phyloP scores from a whole-genome alignment of 345 rosid genomes.

The Acer saccharum region DNA sequence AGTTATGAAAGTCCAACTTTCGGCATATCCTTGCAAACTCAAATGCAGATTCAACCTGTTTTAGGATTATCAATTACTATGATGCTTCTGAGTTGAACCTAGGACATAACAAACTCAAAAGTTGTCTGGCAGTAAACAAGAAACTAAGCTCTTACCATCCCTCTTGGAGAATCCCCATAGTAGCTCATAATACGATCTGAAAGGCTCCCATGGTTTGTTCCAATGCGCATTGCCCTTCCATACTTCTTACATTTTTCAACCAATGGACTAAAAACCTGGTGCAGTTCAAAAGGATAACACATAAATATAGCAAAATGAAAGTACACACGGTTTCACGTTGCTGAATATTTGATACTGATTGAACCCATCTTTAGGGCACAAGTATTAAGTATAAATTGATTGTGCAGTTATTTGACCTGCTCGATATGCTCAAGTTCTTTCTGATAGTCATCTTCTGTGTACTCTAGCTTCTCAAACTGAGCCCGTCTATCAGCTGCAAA shows the following conservation, averaged over 20 bases:
- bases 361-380: not conserved
- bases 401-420: slow-evolving; percentile 47
- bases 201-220: slow-evolving; percentile 99
- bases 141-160: slow-evolving; percentile 67
- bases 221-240: slow-evolving; percentile 98
- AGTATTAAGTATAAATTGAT: not conserved
- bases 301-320: slow-evolving; percentile 8
- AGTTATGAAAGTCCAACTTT: slow-evolving; percentile 93
- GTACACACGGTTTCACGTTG: not conserved
- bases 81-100: slow-evolving; percentile 19
- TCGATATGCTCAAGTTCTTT: slow-evolving; percentile 94
- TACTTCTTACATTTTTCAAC: slow-evolving; percentile 98
- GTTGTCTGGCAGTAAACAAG: slow-evolving; percentile 11
- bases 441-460: slow-evolving; percentile 95
- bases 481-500: slow-evolving; percentile 95
- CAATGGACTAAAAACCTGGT: slow-evolving; percentile 87
- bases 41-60: slow-evolving; percentile 97
- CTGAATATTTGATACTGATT: not conserved
- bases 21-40: slow-evolving; percentile 97
- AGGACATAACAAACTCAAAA: slow-evolving; percentile 24
- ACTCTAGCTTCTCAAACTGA: slow-evolving; percentile 84
- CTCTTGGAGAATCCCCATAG: slow-evolving; percentile 96
- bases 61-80: slow-evolving; percentile 23
- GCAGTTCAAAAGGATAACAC: slow-evolving; percentile 9
- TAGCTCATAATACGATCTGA: slow-evolving; percentile 99